Evolutionary conservation across 805 yeast species (phyloP).

Genomic region (Myxozyma neotropica): DNA sequence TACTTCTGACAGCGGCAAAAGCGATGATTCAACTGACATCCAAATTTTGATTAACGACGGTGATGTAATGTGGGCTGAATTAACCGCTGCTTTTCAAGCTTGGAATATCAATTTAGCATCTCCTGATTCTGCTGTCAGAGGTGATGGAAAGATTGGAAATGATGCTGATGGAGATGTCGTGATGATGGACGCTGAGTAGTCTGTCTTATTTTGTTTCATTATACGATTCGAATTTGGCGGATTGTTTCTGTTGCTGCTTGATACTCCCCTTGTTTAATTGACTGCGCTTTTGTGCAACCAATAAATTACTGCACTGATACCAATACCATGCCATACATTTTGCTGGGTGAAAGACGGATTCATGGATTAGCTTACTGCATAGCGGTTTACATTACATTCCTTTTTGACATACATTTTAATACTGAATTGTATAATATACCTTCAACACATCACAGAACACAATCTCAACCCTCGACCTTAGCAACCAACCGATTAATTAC

Average conservation of each 20-base stretch:
- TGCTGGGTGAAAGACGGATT: too few relatives aligned
- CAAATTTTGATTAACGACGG: background rate
- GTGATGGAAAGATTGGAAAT: background rate
- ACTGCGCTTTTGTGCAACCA: background rate
- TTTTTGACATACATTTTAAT: too few relatives aligned
- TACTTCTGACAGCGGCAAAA: background rate
- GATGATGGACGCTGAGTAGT: background rate
- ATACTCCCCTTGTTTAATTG: background rate
- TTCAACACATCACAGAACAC: background rate
- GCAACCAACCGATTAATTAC: constrained; percentile 1
- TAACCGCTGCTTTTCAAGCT: background rate
- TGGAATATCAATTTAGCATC: background rate
- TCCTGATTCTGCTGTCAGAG: background rate
- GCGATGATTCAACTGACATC: background rate
- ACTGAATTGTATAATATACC: too few relatives aligned
- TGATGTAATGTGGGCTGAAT: constrained; percentile 2
- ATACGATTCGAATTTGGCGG: background rate
- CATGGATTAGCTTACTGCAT: too few relatives aligned
- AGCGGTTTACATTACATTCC: too few relatives aligned
- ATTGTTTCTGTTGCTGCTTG: background rate
- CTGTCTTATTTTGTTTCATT: background rate
- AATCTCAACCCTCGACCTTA: background rate
- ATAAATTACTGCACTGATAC: background rate
- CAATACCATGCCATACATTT: background rate
- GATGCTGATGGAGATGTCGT: constrained; percentile 5